Base-by-base conservation (phyloP, 2,329 filamentous ascomycete genomes). In the Pestalotiopsis sp. region DNA sequence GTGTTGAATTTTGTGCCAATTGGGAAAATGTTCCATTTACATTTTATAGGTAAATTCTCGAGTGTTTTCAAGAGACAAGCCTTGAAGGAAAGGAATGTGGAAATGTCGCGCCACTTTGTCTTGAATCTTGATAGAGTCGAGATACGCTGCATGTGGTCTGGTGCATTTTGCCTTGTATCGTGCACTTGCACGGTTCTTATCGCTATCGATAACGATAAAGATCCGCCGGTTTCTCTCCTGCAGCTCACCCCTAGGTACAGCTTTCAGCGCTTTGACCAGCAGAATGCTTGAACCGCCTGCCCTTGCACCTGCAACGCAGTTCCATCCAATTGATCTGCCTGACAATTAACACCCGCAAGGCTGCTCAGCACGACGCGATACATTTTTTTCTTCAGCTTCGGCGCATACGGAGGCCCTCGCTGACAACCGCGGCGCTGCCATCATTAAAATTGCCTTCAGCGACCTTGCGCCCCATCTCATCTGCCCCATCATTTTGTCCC, bases 321-420 rank as follows among this genome's bases (percentile, higher is more conserved):
- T 36, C 27, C 38, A 25, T 31, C 31, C 31, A 31, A 52, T 23
- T n/a, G 45, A 52, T 52, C 45, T 52, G 45, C 45, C 45, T 41
- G 56, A 23, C 52, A 41, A 11, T 38, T 60, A 11, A 45, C 45
- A 31, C 41, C 27, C 65, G 52, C 65, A 56, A 66, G 65, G 65
- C 65, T 66, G 52, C 65, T 38, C 65, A 59, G 65, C 40, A 66
- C 52, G 56, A 66, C 65, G 65, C 65, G 65, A 60, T 66, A 66
- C 65, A 66, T 66, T 66, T 66, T 66, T 66, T 52, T 9, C n/a
- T n/a, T 31, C 65, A 66, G 49, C 65, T 66, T 52, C 56, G 65
- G n/a, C 65, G 65, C 65, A 66, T 45, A 27, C 25, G 20, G 27
- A 13, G 17, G 12, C n/a, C 41, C 23, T 20, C 27, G 31, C 38